Evolutionary conservation across 495 filamentous ascomycete species (phyloP), one percentile per base, ranked within the genome.

Genomic region (Annulohypoxylon bovei): DNA sequence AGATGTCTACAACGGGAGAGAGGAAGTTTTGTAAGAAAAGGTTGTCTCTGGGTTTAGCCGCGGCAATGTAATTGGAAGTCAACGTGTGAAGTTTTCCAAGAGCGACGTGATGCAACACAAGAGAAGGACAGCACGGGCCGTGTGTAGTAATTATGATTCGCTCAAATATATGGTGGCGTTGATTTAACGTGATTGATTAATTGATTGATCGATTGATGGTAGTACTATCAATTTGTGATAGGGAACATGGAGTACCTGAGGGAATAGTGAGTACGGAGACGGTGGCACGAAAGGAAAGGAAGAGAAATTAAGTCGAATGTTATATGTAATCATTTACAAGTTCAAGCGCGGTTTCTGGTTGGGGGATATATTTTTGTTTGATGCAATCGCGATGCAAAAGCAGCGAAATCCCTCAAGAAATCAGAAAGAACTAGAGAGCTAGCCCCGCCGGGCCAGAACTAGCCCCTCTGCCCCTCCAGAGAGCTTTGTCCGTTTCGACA

Each of bases 321-420:
- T 49, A 49, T 49, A 49, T 54, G 49, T 63, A 56, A 54, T 53
- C 60, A 63, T 56, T 32, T 56, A 37, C 50, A 57, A 32, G 4
- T 30, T 62, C 50, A 30, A 20, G 47, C 65, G 57, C 30, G 32
- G 22, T 22, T 40, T 63, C 33, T 69, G 52, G 60, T 69, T 69
- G 66, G 59, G 53, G 6, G 11, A 25, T 22, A 50, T n/a, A 5
- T 16, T 25, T 40, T 49, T 3, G n/a, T 39, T 66, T 63, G 63
- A 71, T 67, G 69, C 53, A 71, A 71, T 71, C 58, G 44, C 63
- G 63, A 70, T 70, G 61, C 54, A 67, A 71, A 22, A 47, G 22
- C 35, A 67, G 44, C 69, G 69, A 72, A 72, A 67, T 72, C 64
- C 69, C 69, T 71, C 68, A 71, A 25, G 11, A n/a, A 30, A 52